Percentiles rank a stretch among this genome's conserved stretches.
Conservation (phyloP, 2,329 filamentous ascomycete species). For the Endocalyx cinctus region DNA sequence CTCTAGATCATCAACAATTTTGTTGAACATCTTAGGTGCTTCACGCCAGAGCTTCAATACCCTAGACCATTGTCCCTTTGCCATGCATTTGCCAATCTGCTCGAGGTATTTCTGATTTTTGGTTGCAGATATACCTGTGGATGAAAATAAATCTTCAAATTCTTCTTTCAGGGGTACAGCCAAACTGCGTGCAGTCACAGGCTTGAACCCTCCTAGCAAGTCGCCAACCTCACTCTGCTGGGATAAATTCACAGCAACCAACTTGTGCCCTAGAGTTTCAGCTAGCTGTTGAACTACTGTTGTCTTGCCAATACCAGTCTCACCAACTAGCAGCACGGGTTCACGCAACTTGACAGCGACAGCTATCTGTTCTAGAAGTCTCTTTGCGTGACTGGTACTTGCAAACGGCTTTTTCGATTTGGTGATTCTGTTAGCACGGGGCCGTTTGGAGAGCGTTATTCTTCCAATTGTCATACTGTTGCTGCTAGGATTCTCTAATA, state of each 20-base stretch:
- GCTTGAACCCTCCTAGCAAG: slow-evolving; percentile 92
- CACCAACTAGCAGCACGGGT: slow-evolving; percentile 89
- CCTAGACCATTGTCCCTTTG: slow-evolving; percentile 81
- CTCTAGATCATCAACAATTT: slow-evolving; percentile 54
- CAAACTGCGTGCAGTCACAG: slow-evolving; percentile 82
- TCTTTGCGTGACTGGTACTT: slow-evolving; percentile 78
- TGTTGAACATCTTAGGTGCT: slow-evolving; percentile 80
- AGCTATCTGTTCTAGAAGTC: slow-evolving; percentile 82
- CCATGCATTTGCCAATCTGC: slow-evolving; percentile 72
- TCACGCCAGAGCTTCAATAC: slow-evolving; percentile 84
- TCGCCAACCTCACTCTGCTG: slow-evolving; percentile 98
- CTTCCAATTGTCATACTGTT: slow-evolving; percentile 61
- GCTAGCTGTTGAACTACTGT: slow-evolving; percentile 93
- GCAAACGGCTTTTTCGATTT: slow-evolving; percentile 70
- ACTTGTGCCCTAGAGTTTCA: slow-evolving; percentile 74
- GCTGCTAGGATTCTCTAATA: slow-evolving; percentile 55
- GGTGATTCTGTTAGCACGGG: slow-evolving; percentile 41
- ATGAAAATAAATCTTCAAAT: slow-evolving; percentile 83
- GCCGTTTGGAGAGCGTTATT: slow-evolving; percentile 56
- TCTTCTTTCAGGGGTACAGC: slow-evolving; percentile 89
- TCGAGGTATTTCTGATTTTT: slow-evolving; percentile 87
- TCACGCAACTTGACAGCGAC: slow-evolving; percentile 80
- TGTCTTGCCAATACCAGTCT: slow-evolving; percentile 98
- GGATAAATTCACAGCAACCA: slow-evolving; percentile 91
- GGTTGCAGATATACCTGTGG: slow-evolving; percentile 77